A percentile compares a stretch with the other conserved stretches of the same genome.
phyloP scores from a whole-genome alignment of 2,329 filamentous ascomycete species.

The Fusarium euwallaceae region DNA sequence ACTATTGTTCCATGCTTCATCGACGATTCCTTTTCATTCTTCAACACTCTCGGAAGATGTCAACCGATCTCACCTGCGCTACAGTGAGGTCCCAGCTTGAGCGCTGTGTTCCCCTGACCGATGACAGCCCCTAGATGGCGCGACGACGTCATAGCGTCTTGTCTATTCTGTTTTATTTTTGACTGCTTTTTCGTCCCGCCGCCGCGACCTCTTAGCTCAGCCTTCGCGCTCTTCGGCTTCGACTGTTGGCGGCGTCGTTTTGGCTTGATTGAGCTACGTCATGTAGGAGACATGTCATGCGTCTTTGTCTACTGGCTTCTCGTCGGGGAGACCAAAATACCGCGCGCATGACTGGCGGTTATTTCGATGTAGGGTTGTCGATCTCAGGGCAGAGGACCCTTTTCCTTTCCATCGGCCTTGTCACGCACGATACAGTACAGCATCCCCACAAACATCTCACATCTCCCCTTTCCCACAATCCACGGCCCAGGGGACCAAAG shows the following conservation, averaged over 20 bases:
- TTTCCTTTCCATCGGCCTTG: background rate
- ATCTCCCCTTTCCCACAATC: conserved; percentile 10
- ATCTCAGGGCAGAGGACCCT: background rate
- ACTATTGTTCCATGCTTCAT: background rate
- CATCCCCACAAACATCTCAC: background rate
- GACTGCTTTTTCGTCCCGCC: background rate
- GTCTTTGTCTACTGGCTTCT: background rate
- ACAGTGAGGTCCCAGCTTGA: background rate
- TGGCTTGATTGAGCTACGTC: background rate
- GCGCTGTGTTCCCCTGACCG: background rate
- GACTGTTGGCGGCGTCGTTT: background rate
- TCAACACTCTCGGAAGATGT: background rate
- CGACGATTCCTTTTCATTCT: conserved; percentile 3
- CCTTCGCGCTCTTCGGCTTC: background rate
- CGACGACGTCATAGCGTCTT: conserved; percentile 12
- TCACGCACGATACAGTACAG: background rate
- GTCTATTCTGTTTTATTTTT: background rate
- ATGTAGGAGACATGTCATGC: conserved; percentile 6
- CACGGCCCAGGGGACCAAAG: background rate
- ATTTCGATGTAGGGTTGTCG: background rate
- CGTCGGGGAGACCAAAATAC: background rate
- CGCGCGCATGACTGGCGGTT: background rate
- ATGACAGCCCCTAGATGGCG: background rate
- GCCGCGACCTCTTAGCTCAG: background rate
- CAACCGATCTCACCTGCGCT: background rate